Percentiles rank a stretch among this genome's conserved stretches.
These are phyloP conservation scores for Xylaria palmicola DNA, from an alignment of 495 filamentous ascomycete genomes.

Conservation along the genomic window DNA sequence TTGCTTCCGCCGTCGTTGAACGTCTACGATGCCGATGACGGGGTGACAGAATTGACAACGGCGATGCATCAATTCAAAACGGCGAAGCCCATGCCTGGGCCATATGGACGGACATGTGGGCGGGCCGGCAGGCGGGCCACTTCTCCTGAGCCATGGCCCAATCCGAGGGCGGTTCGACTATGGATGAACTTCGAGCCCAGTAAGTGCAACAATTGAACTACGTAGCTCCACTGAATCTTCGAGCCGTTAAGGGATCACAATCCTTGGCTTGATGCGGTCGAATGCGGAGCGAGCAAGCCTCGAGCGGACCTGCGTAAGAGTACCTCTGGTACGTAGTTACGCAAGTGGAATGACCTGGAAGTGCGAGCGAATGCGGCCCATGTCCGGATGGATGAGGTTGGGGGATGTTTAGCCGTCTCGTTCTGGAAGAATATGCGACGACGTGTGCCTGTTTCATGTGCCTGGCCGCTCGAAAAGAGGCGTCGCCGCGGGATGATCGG, in stretches of 20 bases:
- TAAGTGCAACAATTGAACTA: not conserved
- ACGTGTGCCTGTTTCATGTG: constrained; percentile 16
- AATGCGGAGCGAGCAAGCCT: not conserved
- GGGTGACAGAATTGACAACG: not conserved
- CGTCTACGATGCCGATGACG: not conserved
- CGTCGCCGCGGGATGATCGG: constrained; percentile 3
- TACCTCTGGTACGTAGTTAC: too few relatives aligned
- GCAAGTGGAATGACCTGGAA: too few relatives aligned
- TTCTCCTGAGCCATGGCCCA: not conserved
- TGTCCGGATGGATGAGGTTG: not conserved
- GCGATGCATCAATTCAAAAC: constrained; percentile 10
- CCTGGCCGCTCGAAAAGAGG: constrained; percentile 7
- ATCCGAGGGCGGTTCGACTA: not conserved
- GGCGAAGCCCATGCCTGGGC: not conserved
- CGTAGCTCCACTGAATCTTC: not conserved
- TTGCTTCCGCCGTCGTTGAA: not conserved
- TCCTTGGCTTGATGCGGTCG: not conserved
- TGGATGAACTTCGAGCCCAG: not conserved
- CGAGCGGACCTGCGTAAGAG: too few relatives aligned
- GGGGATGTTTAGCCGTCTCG: not conserved
- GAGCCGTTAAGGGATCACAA: not conserved
- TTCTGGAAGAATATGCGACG: constrained; percentile 14
- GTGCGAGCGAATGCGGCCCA: not conserved
- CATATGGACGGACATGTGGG: not conserved
- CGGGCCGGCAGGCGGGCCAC: constrained; percentile 4